Percentiles rank a stretch among this genome's conserved stretches.
These are phyloP conservation scores for Begonia fuchsioides DNA, from an alignment of 306 rosid species.

Conservation along the genomic window DNA sequence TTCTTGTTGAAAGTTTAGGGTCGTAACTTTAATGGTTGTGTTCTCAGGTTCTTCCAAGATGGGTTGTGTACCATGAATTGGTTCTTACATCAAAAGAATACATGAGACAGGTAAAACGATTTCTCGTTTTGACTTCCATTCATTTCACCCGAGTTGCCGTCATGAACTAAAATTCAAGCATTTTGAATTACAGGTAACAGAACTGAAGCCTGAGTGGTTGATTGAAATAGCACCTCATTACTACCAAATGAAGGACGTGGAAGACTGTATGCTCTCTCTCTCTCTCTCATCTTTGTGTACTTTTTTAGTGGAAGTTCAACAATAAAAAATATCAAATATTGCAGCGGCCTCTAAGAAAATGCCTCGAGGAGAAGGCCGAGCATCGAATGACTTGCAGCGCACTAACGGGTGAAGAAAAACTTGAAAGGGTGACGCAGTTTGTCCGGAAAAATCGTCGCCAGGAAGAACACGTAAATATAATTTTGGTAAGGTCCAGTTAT, in stretches of 20 bases:
- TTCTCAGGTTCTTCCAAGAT: constrained; percentile 69
- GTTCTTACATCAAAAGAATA: constrained; percentile 91
- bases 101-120: constrained; percentile 75
- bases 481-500: too few relatives aligned
- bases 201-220: constrained; percentile 83
- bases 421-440: background rate
- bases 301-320: too few relatives aligned
- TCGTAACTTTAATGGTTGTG: background rate
- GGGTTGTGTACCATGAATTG: constrained; percentile 86
- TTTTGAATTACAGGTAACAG: constrained; percentile 49
- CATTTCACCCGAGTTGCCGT: background rate
- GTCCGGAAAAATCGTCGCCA: background rate
- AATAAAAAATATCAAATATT: too few relatives aligned
- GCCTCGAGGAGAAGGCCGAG: constrained; percentile 59
- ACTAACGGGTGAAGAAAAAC: background rate
- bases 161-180: constrained; percentile 8
- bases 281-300: background rate
- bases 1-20: too few relatives aligned
- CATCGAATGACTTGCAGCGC: constrained; percentile 5
- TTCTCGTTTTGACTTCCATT: background rate
- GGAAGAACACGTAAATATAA: background rate
- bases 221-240: constrained; percentile 94
- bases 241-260: constrained; percentile 88
- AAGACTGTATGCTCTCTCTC: constrained; percentile 54
- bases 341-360: constrained; percentile 47